phyloP scores from a whole-genome alignment of 352 stramenopile genomes.

The Phytopythium montanum region DNA sequence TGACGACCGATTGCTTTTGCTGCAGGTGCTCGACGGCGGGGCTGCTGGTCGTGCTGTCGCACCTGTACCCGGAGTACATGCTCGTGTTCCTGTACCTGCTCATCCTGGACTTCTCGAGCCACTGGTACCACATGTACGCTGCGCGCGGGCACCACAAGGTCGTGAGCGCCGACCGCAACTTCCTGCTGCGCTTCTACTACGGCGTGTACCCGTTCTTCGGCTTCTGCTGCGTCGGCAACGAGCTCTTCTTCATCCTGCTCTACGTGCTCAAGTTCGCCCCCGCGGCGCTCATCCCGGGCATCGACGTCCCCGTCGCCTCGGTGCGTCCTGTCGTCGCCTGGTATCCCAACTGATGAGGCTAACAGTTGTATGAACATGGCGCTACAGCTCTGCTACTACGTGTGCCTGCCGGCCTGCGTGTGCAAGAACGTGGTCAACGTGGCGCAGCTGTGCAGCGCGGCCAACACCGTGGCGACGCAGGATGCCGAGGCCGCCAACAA shows the following conservation, averaged over 20 bases:
- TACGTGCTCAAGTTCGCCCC: conserved; percentile 89
- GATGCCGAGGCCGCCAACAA: conserved; percentile 57
- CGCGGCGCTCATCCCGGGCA: conserved; percentile 46
- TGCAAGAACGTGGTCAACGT: conserved; percentile 94
- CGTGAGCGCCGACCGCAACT: conserved; percentile 89
- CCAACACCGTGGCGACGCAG: conserved; percentile 70
- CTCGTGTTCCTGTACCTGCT: conserved; percentile 88
- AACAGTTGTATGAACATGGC: background rate
- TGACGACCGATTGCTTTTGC: background rate
- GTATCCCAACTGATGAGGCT: conserved; percentile 7
- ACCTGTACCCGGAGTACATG: conserved; percentile 87
- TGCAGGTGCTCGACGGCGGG: conserved; percentile 91
- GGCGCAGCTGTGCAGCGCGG: conserved; percentile 86
- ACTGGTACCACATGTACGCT: conserved; percentile 99
- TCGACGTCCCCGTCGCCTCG: conserved; percentile 52
- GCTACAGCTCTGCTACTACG: conserved; percentile 72
- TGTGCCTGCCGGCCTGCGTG: conserved; percentile 87
- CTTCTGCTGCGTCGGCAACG: conserved; percentile 91
- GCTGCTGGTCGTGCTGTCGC: conserved; percentile 92
- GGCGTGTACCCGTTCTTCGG: conserved; percentile 91
- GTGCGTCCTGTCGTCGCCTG: conserved; percentile 18
- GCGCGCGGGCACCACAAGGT: conserved; percentile 95
- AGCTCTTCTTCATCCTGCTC: conserved; percentile 91
- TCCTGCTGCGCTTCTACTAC: conserved; percentile 94
- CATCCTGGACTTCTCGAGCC: conserved; percentile 95